Conservation (phyloP, 2,329 filamentous ascomycete genomes). For the Sporothrix schenckii region DNA sequence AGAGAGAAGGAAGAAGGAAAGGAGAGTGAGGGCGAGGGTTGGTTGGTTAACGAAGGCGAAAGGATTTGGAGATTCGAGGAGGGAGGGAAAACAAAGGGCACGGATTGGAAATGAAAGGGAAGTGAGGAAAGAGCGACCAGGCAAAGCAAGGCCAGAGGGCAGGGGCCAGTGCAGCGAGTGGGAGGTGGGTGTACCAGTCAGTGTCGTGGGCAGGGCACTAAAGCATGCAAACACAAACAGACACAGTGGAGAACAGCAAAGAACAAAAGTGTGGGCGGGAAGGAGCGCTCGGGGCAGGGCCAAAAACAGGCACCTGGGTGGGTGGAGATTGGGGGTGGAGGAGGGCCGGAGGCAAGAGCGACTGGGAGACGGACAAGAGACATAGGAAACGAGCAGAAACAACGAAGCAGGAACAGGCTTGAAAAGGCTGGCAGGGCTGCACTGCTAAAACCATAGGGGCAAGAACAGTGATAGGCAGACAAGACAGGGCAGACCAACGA, state of each 20-base stretch:
- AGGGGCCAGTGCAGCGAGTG: conserved; percentile 1
- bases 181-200: not conserved
- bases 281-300: conserved; percentile 19
- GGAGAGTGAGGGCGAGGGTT: not conserved
- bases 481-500: not conserved
- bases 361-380: conserved; percentile 4
- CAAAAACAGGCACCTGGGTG: conserved; percentile 19
- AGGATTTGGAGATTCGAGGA: conserved; percentile 27
- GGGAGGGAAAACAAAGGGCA: conserved; percentile 7
- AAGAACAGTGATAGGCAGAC: not conserved
- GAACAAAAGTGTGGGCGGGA: conserved; percentile 15
- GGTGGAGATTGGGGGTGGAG: conserved; percentile 16
- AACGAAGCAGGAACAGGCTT: not conserved
- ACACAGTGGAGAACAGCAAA: not conserved
- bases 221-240: not conserved
- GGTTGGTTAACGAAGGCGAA: conserved; percentile 24
- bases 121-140: conserved; percentile 9
- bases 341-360: conserved; percentile 4
- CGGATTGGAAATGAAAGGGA: conserved; percentile 5
- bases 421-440: not conserved
- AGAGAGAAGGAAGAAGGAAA: conserved; percentile 25
- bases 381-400: conserved; percentile 18
- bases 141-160: conserved; percentile 11
- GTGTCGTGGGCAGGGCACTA: not conserved
- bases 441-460: conserved; percentile 9